Base-by-base conservation (phyloP, 495 filamentous ascomycete genomes). In the Cladorrhinum samala region DNA sequence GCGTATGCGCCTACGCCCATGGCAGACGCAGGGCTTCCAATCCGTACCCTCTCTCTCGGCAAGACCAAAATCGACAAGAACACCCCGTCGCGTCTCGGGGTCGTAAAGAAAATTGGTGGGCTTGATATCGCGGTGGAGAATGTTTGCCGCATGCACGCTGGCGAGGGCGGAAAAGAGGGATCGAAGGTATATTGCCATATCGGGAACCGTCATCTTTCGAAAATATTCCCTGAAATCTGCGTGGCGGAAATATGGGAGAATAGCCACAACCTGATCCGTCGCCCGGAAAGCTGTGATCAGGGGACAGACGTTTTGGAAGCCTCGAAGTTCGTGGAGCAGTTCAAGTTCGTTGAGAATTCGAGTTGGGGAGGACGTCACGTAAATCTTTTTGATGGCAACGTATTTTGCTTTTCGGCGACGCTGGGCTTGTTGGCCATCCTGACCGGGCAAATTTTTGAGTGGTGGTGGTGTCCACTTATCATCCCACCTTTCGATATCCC, bases 51-150 rank as follows among this genome's bases (percentile, higher is more conserved):
- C 83, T 27, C 86, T 72, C 72, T 98, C 93, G 24, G 93, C 93
- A 11, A 98, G 79, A 21, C 93, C 93, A 71, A 98, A 98, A 67
- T 98, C 93, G 5, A 96, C 92, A 11, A 98, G 78, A 2, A 98
- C 93, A 14, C 93, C 93, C 49, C 88, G 83, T 58, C 82, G 78
- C 54, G 87, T 76, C 2, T 83, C 71, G 2, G 88, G 86, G 55
- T 95, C 91, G 74, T 97, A 99, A 27, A 99, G 81, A 63, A 99
- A 99, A 65, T 99, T 99, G 11, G 93, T 99, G n/a, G 93, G 93
- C 67, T 99, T 99, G 67, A 99, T 96, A 68, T 99, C 93, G 49
- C 93, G 85, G 66, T 99, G 93, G 16, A 99, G 77, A 51, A 99
- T 96, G 17, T 79, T 74, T 61, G 85, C 82, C 33, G 76, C 74